Evolutionary conservation across 148 eudicot genomes (phyloP).

Genomic region (Chenopodium quinoa): DNA sequence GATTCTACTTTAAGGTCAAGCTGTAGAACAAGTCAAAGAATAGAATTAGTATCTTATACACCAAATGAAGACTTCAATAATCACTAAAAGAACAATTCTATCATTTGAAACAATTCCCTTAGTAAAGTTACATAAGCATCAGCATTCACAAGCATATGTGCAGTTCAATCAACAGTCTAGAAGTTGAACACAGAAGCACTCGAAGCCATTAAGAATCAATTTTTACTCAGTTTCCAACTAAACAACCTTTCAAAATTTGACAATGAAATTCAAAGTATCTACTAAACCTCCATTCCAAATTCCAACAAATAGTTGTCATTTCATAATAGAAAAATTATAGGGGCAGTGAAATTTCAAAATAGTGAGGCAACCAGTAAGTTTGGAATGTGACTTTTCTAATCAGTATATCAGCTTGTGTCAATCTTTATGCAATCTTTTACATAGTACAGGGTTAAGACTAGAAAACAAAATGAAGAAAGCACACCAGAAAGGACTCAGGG

Average conservation of each 20-base stretch:
- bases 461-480: neutral
- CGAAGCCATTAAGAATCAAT: neutral
- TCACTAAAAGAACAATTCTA: neutral
- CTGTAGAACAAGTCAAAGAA: constrained; percentile 31
- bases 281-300: neutral
- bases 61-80: neutral
- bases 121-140: neutral
- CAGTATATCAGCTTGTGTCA: neutral
- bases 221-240: neutral
- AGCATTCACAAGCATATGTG: neutral
- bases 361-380: neutral
- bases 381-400: neutral
- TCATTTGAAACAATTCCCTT: no score
- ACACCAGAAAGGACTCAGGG: neutral
- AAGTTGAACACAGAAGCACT: neutral
- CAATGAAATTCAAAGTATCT: neutral
- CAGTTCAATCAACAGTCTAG: neutral
- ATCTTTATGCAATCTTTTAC: neutral
- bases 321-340: neutral
- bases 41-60: neutral
- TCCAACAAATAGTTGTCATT: neutral
- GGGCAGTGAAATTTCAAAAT: neutral
- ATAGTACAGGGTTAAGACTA: neutral
- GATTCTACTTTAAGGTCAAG: constrained; percentile 42
- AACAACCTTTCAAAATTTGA: neutral